Percentiles rank a stretch among this genome's conserved stretches.
Evolutionary conservation across 164 flowering plant genomes (phyloP).

Genomic region (Cinnamomum micranthum): DNA sequence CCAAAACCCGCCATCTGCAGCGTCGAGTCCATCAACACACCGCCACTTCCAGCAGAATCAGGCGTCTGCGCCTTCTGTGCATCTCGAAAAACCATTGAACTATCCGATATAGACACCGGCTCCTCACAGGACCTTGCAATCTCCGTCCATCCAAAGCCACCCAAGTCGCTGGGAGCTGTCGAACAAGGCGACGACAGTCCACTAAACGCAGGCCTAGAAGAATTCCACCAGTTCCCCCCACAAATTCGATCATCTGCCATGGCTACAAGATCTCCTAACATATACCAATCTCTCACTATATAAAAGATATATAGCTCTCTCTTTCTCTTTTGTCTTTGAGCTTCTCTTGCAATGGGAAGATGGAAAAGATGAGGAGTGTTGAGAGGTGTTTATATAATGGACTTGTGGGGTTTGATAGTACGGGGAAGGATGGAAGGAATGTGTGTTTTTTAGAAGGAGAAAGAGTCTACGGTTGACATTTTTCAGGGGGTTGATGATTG

Average conservation of each 20-base stretch:
- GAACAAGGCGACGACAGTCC: constrained; percentile 9
- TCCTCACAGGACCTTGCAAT: constrained; percentile 11
- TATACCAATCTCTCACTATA: background rate
- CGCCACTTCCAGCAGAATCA: background rate
- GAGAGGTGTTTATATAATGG: constrained; percentile 5
- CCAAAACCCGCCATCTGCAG: constrained; percentile 13
- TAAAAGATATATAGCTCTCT: background rate
- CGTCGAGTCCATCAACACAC: constrained; percentile 10
- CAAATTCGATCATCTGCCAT: constrained; percentile 20
- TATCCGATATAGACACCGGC: constrained; percentile 8
- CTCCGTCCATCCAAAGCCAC: constrained; percentile 5
- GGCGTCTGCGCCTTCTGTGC: constrained; percentile 1
- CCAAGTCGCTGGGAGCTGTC: constrained; percentile 4
- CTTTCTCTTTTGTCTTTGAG: too few relatives aligned
- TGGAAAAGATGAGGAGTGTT: background rate
- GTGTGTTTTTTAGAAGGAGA: background rate
- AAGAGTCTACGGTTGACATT: constrained; percentile 8
- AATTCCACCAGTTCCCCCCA: constrained; percentile 15
- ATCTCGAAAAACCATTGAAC: constrained; percentile 7
- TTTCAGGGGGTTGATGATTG: constrained; percentile 4
- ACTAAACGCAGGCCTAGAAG: background rate
- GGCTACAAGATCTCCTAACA: background rate
- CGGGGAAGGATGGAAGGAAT: constrained; percentile 1
- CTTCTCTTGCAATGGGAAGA: background rate
- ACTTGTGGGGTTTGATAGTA: background rate